A percentile compares a stretch with the other conserved stretches of the same genome.
Conservation (phyloP, 73 alveolate species). For the Paramecium octaurelia region DNA sequence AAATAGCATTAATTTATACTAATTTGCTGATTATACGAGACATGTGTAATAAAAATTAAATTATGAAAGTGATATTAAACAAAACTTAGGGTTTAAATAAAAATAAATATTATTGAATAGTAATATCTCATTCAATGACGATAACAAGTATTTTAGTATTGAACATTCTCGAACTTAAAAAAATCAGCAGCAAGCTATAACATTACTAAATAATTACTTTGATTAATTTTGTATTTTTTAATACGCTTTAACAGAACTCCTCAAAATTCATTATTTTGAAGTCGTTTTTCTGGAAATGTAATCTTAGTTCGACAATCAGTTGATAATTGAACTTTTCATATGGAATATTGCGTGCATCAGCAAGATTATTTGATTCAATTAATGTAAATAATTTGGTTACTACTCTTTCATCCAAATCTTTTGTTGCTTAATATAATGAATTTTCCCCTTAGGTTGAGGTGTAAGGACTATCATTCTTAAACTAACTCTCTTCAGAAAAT, state of each 20-base stretch:
- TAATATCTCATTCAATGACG: not conserved
- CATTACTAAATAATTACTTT: not conserved
- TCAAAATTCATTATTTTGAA: not conserved
- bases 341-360: constrained; percentile 41
- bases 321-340: constrained; percentile 36
- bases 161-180: not conserved
- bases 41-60: not conserved
- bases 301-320: not conserved
- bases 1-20: not conserved
- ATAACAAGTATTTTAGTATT: not conserved
- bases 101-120: not conserved
- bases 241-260: not conserved
- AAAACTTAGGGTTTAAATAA: not conserved
- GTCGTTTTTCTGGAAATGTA: not conserved
- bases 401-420: constrained; percentile 10
- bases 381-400: not conserved
- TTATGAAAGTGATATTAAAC: not conserved
- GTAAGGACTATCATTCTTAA: constrained; percentile 24
- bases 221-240: not conserved
- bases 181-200: constrained; percentile 19
- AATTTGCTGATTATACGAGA: not conserved
- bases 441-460: not conserved
- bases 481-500: constrained; percentile 43
- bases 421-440: not conserved
- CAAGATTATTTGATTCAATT: not conserved